Conservation (phyloP, 805 yeast genomes). For the Clavispora santaluciae region DNA sequence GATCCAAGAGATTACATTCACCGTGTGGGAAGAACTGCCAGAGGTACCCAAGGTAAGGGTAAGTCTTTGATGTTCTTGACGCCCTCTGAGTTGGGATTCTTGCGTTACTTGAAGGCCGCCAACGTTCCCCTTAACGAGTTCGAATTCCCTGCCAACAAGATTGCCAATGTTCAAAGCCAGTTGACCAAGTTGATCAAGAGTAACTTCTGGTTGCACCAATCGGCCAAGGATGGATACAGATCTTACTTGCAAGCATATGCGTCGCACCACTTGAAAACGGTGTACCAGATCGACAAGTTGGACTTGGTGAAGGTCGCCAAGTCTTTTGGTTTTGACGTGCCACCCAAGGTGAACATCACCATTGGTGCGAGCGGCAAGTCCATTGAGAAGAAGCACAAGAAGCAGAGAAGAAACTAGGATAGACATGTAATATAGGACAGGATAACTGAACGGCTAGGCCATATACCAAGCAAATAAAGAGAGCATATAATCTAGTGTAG, state of each 20-base stretch:
- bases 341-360: constrained; percentile 95
- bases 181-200: constrained; percentile 85
- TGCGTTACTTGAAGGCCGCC: constrained; percentile 92
- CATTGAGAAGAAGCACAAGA: constrained; percentile 43
- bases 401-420: constrained; percentile 31
- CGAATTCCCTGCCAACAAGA: constrained; percentile 90
- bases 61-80: constrained; percentile 91
- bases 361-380: constrained; percentile 89
- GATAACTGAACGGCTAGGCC: neutral
- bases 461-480: neutral
- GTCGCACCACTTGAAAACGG: constrained; percentile 92
- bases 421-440: constrained; percentile 2
- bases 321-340: constrained; percentile 90
- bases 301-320: constrained; percentile 93
- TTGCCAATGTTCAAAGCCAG: constrained; percentile 94
- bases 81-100: constrained; percentile 90
- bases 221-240: constrained; percentile 97
- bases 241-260: constrained; percentile 97
- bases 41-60: constrained; percentile 87
- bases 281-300: constrained; percentile 90
- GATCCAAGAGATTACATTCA: constrained; percentile 99
- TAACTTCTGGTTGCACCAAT: constrained; percentile 89
- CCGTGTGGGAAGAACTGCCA: constrained; percentile 98
- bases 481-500: neutral
- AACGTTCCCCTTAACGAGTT: constrained; percentile 96